phyloP scores from a whole-genome alignment of 1,139 yeast species.

The Geotrichum aggregatum region DNA sequence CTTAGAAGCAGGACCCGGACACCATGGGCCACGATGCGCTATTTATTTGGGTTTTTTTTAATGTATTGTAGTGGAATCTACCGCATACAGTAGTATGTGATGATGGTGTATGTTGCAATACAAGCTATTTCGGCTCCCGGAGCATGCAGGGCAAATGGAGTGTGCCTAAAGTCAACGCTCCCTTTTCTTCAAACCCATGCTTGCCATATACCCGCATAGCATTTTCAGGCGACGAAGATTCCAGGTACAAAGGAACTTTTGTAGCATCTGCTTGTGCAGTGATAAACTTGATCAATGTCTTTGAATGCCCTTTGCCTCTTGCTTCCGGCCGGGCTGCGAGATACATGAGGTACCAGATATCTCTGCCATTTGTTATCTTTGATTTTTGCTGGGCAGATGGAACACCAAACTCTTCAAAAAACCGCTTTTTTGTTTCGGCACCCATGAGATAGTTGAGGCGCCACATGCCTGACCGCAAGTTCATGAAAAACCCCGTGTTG shows the following conservation, averaged over 20 bases:
- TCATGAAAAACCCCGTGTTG: neutral
- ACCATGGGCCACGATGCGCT: no score
- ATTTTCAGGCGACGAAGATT: neutral
- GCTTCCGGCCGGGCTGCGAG: neutral
- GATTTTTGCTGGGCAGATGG: neutral
- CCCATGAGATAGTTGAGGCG: neutral
- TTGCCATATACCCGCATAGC: neutral
- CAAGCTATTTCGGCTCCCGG: neutral
- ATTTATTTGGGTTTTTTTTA: no score
- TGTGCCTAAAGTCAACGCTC: neutral
- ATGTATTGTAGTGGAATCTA: no score
- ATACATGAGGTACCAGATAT: slow-evolving; percentile 4
- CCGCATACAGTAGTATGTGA: no score
- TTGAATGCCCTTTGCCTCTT: slow-evolving; percentile 1
- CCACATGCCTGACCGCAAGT: slow-evolving; percentile 3
- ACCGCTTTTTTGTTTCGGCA: neutral
- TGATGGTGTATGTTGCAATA: no score
- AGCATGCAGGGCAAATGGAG: neutral
- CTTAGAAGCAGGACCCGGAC: no score
- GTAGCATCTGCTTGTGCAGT: slow-evolving; percentile 1
- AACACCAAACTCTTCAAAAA: neutral
- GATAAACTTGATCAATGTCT: neutral
- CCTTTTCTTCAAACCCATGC: neutral
- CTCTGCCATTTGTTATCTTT: neutral
- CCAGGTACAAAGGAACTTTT: neutral